Conservation (phyloP, 1,139 yeast genomes). For the Debaryomyces psychrophilus region DNA sequence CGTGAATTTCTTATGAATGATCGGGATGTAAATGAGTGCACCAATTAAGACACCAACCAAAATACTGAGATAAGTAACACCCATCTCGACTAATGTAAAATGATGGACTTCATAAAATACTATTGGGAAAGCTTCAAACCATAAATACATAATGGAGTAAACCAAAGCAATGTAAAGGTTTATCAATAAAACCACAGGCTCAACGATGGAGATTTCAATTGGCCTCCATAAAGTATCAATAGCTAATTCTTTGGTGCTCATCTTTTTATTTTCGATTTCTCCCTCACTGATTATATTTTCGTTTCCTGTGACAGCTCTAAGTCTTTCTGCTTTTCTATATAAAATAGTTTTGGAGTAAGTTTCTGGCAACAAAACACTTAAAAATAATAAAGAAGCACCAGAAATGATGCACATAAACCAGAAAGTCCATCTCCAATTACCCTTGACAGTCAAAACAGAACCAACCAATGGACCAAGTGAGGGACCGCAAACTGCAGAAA, state of each 20-base stretch:
- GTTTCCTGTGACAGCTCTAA: slow-evolving; percentile 50
- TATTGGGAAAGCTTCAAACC: slow-evolving; percentile 41
- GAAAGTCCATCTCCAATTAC: slow-evolving; percentile 49
- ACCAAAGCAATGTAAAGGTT: slow-evolving; percentile 35
- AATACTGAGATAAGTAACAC: too few relatives aligned
- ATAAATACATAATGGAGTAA: slow-evolving; percentile 34
- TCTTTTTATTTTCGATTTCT: slow-evolving; percentile 40
- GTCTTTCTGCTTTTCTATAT: slow-evolving; percentile 47
- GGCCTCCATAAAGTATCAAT: slow-evolving; percentile 34
- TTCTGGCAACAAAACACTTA: slow-evolving; percentile 51
- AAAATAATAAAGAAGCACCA: slow-evolving; percentile 33
- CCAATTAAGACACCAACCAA: slow-evolving; percentile 7
- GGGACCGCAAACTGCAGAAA: slow-evolving; percentile 38
- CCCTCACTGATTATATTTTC: slow-evolving; percentile 43
- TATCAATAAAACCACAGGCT: slow-evolving; percentile 38
- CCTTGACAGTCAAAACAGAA: slow-evolving; percentile 25
- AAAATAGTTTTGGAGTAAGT: slow-evolving; percentile 51
- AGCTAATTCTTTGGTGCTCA: slow-evolving; percentile 26
- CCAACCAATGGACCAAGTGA: slow-evolving; percentile 40
- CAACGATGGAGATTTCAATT: slow-evolving; percentile 31
- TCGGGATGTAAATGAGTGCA: not conserved
- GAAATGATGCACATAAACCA: slow-evolving; percentile 46
- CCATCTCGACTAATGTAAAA: slow-evolving; percentile 28
- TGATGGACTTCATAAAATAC: slow-evolving; percentile 26
- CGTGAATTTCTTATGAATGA: not conserved